Conservation (phyloP, 1,284 basidiomycete species). For the Fomitopsis palustris region DNA sequence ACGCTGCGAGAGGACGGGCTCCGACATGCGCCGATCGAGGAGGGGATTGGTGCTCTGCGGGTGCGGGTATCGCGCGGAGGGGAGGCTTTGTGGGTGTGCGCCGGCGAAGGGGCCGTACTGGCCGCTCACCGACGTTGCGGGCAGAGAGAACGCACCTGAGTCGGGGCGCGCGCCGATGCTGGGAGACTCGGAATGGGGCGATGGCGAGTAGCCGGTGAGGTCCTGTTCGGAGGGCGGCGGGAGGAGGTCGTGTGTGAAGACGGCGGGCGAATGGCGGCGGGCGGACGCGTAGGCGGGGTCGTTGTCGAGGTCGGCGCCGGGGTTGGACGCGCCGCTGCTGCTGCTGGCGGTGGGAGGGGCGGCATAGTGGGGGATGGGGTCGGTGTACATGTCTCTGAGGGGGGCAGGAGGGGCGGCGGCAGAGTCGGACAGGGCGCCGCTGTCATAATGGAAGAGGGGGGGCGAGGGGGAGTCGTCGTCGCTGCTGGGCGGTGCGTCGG, state of each 20-base stretch:
- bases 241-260: constrained; percentile 17
- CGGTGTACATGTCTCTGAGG: constrained; percentile 2
- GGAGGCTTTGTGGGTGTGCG: constrained; percentile 9
- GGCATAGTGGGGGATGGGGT: constrained; percentile 2
- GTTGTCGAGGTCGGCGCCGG: constrained; percentile 15
- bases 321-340: constrained; percentile 7
- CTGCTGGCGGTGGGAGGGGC: constrained; percentile 7
- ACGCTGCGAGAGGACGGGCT: constrained; percentile 39
- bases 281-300: constrained; percentile 23
- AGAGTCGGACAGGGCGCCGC: constrained; percentile 1
- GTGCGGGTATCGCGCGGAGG: constrained; percentile 13
- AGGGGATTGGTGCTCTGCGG: constrained; percentile 24
- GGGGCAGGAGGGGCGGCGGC: constrained; percentile 2
- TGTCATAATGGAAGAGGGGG: constrained; percentile 6
- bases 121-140: neutral
- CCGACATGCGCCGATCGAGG: constrained; percentile 62
- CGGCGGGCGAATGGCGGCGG: constrained; percentile 20
- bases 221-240: constrained; percentile 8
- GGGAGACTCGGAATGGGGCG: constrained; percentile 12
- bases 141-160: neutral
- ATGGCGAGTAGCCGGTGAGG: constrained; percentile 13
- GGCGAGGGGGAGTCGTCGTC: constrained; percentile 6
- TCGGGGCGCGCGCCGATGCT: constrained; percentile 6
- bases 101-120: constrained; percentile 2
- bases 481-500: constrained; percentile 2